Percentiles rank a stretch among this genome's conserved stretches.
phyloP scores from a whole-genome alignment of 2,329 filamentous ascomycete genomes.

The Fusarium brevicatenulatum region DNA sequence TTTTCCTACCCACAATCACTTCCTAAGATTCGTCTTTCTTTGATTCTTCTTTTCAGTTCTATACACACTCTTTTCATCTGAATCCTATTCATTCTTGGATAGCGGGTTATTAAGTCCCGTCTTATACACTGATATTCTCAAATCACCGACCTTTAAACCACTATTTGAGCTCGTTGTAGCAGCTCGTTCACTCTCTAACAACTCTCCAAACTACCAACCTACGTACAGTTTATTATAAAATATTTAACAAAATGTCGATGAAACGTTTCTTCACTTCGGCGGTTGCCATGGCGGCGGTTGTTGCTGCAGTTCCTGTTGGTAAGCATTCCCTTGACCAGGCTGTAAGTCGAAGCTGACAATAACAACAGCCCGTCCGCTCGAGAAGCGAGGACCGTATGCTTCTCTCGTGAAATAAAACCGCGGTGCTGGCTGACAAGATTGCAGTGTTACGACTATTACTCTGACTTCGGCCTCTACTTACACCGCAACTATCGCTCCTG shows the following conservation, averaged over 20 bases:
- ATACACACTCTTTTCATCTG: slow-evolving; percentile 26
- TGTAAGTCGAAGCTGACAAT: neutral
- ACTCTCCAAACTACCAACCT: neutral
- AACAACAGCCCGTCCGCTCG: slow-evolving; percentile 22
- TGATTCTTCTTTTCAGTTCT: slow-evolving; percentile 14
- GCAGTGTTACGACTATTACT: slow-evolving; percentile 29
- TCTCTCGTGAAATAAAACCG: neutral
- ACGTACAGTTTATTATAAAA: neutral
- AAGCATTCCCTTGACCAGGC: neutral
- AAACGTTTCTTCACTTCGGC: slow-evolving; percentile 39
- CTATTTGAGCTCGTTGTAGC: slow-evolving; percentile 18
- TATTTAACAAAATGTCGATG: slow-evolving; percentile 31
- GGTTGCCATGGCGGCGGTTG: slow-evolving; percentile 36
- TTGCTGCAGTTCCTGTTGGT: slow-evolving; percentile 41
- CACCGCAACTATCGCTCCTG: slow-evolving; percentile 23
- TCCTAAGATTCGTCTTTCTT: slow-evolving; percentile 25
- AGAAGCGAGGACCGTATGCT: slow-evolving; percentile 27
- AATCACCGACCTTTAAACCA: slow-evolving; percentile 12
- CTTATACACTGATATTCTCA: slow-evolving; percentile 11
- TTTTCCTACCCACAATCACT: slow-evolving; percentile 5
- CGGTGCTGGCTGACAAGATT: neutral
- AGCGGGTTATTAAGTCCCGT: slow-evolving; percentile 15
- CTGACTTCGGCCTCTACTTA: slow-evolving; percentile 30
- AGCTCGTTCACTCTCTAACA: slow-evolving; percentile 27
- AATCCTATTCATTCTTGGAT: slow-evolving; percentile 23